Evolutionary conservation across 2,329 filamentous ascomycete genomes (phyloP).

Genomic region (Pestalotiopsis sp.): DNA sequence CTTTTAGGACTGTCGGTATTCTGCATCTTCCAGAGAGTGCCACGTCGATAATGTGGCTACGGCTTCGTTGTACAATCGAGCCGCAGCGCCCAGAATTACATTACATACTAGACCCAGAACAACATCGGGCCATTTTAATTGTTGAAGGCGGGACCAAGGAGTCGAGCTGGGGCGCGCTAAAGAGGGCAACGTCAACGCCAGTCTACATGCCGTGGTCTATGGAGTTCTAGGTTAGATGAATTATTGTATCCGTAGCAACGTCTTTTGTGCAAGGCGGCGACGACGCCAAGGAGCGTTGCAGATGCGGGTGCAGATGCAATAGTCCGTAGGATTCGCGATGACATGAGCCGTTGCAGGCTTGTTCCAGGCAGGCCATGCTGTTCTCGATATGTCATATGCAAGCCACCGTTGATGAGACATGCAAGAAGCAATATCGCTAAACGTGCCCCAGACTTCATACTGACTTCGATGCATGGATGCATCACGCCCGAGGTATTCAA

Average conservation of each 20-base stretch:
- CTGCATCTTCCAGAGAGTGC: neutral
- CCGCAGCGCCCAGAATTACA: neutral
- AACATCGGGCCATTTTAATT: neutral
- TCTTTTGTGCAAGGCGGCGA: neutral
- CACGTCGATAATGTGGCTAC: neutral
- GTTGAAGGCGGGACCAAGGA: neutral
- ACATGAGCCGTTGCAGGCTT: neutral
- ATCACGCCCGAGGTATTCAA: neutral
- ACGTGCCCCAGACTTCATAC: neutral
- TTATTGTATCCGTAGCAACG: slow-evolving; percentile 1
- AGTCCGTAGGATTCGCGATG: neutral
- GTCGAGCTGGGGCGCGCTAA: slow-evolving; percentile 6
- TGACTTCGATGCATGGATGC: neutral
- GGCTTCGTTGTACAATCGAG: neutral
- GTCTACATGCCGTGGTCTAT: neutral
- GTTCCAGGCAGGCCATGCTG: neutral
- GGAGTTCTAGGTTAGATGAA: neutral
- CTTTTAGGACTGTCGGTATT: neutral
- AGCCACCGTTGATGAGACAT: neutral
- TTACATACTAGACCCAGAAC: neutral
- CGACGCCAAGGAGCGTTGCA: neutral
- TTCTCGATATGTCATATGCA: neutral
- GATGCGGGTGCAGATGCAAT: no score
- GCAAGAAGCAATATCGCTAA: neutral
- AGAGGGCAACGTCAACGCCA: neutral